Evolutionary conservation across 179 eudicot species (phyloP).

Genomic region (Vitellaria paradoxa): DNA sequence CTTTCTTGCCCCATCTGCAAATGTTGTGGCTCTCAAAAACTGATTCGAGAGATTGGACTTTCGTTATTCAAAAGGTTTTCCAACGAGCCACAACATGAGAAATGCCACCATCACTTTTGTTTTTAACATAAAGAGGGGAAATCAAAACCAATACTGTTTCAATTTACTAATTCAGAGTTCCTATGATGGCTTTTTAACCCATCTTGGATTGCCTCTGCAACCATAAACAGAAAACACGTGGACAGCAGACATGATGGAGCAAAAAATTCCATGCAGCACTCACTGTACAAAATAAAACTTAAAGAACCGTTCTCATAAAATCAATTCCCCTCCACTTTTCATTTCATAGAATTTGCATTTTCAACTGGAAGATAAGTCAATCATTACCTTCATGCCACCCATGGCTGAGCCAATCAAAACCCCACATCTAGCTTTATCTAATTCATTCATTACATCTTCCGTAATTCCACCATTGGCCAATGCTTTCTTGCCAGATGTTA

Average conservation of each 20-base stretch:
- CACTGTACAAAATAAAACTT: not conserved
- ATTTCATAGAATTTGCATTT: not conserved
- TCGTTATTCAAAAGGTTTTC: not conserved
- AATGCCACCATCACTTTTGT: not conserved
- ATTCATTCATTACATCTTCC: slow-evolving; percentile 67
- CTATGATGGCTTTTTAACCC: not conserved
- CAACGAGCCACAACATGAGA: not conserved
- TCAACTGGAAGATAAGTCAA: slow-evolving; percentile 10
- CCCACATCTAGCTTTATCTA: slow-evolving; percentile 81
- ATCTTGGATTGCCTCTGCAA: not conserved
- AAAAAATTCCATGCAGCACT: not conserved
- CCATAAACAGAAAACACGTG: slow-evolving; percentile 9
- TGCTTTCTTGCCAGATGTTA: slow-evolving; percentile 98
- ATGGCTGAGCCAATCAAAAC: slow-evolving; percentile 95
- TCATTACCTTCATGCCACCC: slow-evolving; percentile 95
- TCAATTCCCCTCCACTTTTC: not conserved
- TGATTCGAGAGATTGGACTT: not conserved
- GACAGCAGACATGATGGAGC: not conserved
- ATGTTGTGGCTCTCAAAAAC: not conserved
- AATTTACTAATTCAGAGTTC: not conserved
- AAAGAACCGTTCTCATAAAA: slow-evolving; percentile 6
- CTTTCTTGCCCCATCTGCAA: not conserved
- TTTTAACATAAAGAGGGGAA: not conserved
- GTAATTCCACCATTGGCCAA: slow-evolving; percentile 80
- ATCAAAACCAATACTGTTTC: not conserved